Conservation (phyloP, 768 basidiomycete species). For the Mycena chlorophos region DNA sequence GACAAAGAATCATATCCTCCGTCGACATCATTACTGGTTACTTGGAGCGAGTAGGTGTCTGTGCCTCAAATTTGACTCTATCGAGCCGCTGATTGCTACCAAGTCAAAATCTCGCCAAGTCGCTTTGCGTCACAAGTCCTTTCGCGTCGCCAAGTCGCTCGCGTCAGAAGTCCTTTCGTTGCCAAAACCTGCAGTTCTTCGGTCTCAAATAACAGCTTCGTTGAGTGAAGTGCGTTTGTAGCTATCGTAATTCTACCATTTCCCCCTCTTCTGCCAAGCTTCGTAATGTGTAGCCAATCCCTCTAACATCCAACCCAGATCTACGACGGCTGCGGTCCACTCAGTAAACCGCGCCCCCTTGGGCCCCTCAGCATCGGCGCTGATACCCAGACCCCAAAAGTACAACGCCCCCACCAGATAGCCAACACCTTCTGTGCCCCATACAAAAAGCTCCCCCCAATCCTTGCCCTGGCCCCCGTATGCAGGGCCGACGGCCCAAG, state of each 20-base stretch:
- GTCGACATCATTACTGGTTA: too few relatives aligned
- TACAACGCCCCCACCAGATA: conserved; percentile 1
- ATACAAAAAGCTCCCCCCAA: conserved; percentile 4
- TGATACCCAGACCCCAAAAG: background rate
- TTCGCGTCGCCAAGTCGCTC: too few relatives aligned
- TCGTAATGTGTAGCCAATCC: conserved; percentile 11
- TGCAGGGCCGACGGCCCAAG: background rate
- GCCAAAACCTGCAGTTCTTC: too few relatives aligned
- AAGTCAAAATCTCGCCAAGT: too few relatives aligned
- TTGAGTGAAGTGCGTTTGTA: too few relatives aligned
- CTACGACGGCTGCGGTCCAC: background rate
- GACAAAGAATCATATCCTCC: too few relatives aligned
- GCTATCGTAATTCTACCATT: background rate
- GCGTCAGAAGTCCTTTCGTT: too few relatives aligned
- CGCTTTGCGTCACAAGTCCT: too few relatives aligned
- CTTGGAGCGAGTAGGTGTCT: too few relatives aligned
- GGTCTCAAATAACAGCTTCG: too few relatives aligned
- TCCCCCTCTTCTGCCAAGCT: background rate
- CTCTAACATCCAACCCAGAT: conserved; percentile 7
- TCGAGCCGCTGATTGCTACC: too few relatives aligned
- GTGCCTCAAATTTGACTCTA: too few relatives aligned
- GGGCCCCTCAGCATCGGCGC: background rate
- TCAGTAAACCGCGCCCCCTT: background rate
- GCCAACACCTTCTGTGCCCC: conserved; percentile 1
- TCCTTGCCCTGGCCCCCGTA: conserved; percentile 2